Base-by-base conservation (phyloP, 352 stramenopile species). In the Pythium rhizo-oryzae region DNA sequence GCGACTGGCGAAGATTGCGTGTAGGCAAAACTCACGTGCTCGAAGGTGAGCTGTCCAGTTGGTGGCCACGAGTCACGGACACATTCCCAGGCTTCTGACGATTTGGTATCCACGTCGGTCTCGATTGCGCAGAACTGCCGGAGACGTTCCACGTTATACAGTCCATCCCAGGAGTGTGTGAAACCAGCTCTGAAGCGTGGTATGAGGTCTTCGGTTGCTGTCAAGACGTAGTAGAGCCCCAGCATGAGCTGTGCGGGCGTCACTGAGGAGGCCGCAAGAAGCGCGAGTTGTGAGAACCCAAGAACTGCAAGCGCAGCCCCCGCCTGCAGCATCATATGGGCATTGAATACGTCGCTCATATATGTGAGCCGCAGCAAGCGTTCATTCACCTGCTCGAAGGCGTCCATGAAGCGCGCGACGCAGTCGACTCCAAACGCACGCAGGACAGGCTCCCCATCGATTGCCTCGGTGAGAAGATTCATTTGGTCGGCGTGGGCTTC, bases 181-280 rank as follows among this genome's bases (percentile, higher is more conserved):
- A 59, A 12, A 4, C 37, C 50, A 8, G 59, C 39, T 11, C 15
- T 24, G 37, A 62, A 58, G 18, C 43, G 18, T 1, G 19, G 1
- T 24, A 64, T 30, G 19, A 35, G 28, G 19, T 54, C 58, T n/a
- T n/a, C n/a, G n/a, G n/a, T 7, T 59, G 30, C 24, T 62, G 56
- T 47, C 18, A 62, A n/a, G 1, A 53, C 15, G 39, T 53, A 62
- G 15, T 43, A 25, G 6, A 62, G 13, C 2, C 13, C 43, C 21
- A 62, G 56, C 43, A 43, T 13, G 24, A 62, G 5, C 39, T 53
- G 39, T 7, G 23, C 56, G 7, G 56, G 35, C 4, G 56, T n/a
- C 56, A 37, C 12, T 4, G 4, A 23, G 18, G 5, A 62, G 21
- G 41, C 18, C 18, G 24, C 56, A 19, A 53, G 7, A 7, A 49